Conservation (phyloP, 2,329 filamentous ascomycete species). For the Botryotinia calthae region DNA sequence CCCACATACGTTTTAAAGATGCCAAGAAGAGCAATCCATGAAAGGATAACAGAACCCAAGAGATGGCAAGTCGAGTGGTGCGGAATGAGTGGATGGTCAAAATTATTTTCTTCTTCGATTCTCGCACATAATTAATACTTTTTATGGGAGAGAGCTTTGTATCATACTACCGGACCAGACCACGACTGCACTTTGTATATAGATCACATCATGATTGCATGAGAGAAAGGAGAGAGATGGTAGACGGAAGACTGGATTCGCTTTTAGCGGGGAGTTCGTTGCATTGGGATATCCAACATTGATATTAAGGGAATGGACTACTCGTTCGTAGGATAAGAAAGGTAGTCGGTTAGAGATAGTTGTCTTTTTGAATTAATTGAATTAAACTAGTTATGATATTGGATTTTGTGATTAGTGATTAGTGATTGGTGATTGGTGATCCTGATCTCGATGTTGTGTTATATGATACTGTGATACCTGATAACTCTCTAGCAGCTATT, state of each 20-base stretch:
- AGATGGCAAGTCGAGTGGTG: not conserved
- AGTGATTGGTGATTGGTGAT: not conserved
- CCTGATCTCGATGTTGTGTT: not conserved
- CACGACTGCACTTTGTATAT: slow-evolving; percentile 7
- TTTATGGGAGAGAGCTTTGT: not conserved
- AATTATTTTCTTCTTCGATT: not conserved
- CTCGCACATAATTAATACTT: not conserved
- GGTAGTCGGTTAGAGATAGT: not conserved
- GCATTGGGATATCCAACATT: slow-evolving; percentile 3
- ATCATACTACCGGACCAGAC: not conserved
- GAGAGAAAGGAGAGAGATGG: slow-evolving; percentile 4
- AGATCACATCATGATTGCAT: slow-evolving; percentile 12
- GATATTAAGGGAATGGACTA: not conserved
- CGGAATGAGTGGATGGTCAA: not conserved
- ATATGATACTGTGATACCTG: not conserved
- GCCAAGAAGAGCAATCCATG: not conserved
- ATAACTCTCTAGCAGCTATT: not conserved
- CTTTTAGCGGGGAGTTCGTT: slow-evolving; percentile 9
- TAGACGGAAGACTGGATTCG: not conserved
- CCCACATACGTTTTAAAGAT: not conserved
- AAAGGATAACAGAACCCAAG: not conserved
- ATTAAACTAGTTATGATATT: not conserved
- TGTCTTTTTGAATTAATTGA: not conserved
- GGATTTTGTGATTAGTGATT: too few species aligned
- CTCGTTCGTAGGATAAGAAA: not conserved